Evolutionary conservation across 176 grass and related monocot genomes (phyloP).

Genomic region (Secale cereale): DNA sequence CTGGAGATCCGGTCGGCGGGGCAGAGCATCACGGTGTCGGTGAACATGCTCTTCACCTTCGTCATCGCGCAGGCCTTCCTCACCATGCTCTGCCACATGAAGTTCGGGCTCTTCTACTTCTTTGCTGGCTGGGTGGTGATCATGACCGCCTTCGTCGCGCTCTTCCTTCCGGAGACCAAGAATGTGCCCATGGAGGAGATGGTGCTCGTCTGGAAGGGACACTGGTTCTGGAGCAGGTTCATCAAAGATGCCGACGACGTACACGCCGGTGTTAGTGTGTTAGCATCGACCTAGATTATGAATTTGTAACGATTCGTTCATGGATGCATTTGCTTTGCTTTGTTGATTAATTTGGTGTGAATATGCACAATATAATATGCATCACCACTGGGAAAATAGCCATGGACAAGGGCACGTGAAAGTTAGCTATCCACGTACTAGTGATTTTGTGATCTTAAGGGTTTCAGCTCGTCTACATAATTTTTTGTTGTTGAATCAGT

Average conservation of each 20-base stretch:
- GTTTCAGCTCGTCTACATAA: too few species aligned
- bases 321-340: background rate
- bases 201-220: constrained; percentile 63
- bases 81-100: constrained; percentile 84
- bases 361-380: too few species aligned
- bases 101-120: constrained; percentile 93
- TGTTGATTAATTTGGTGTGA: background rate
- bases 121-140: constrained; percentile 78
- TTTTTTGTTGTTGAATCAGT: too few species aligned
- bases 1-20: constrained; percentile 86
- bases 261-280: background rate
- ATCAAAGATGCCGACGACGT: constrained; percentile 34
- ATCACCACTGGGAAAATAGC: too few species aligned
- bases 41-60: constrained; percentile 98
- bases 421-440: too few species aligned
- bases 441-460: too few species aligned
- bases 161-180: constrained; percentile 93
- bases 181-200: constrained; percentile 97
- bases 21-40: constrained; percentile 88
- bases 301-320: background rate
- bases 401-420: too few species aligned
- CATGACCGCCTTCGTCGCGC: constrained; percentile 73
- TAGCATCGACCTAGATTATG: background rate
- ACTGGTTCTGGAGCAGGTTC: constrained; percentile 87
- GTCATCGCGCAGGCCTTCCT: constrained; percentile 75